Evolutionary conservation across 345 rosid genomes (phyloP).

Genomic region (Ricinus communis): DNA sequence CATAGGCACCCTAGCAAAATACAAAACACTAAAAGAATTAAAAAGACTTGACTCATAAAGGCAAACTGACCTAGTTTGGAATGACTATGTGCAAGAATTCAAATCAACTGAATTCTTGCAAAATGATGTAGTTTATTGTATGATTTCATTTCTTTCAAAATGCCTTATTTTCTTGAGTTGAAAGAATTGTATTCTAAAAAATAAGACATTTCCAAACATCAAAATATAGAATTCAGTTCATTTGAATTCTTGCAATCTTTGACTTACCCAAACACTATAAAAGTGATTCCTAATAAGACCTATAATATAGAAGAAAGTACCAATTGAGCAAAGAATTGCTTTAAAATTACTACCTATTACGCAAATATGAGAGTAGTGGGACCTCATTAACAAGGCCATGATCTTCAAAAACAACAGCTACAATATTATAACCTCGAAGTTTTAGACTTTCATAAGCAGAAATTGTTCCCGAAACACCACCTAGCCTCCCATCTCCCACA

Average conservation of each 20-base stretch:
- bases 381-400: slow-evolving; percentile 82
- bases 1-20: slow-evolving; percentile 68
- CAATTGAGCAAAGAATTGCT: no score
- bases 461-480: slow-evolving; percentile 93
- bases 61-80: background rate
- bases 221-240: no score
- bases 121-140: no score
- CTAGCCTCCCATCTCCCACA: slow-evolving; percentile 91
- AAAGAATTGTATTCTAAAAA: no score
- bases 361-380: slow-evolving; percentile 66
- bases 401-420: slow-evolving; percentile 81
- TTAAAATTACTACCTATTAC: slow-evolving; percentile 51
- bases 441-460: slow-evolving; percentile 87
- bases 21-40: background rate
- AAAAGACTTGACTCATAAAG: background rate
- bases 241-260: no score
- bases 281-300: no score
- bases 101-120: no score
- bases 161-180: no score
- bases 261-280: background rate
- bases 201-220: no score
- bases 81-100: no score
- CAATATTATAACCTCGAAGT: slow-evolving; percentile 78
- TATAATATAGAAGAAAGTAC: no score
- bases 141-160: no score